Conservation (phyloP, 257 asterid genomes). For the Fraxinus cuspidata region DNA sequence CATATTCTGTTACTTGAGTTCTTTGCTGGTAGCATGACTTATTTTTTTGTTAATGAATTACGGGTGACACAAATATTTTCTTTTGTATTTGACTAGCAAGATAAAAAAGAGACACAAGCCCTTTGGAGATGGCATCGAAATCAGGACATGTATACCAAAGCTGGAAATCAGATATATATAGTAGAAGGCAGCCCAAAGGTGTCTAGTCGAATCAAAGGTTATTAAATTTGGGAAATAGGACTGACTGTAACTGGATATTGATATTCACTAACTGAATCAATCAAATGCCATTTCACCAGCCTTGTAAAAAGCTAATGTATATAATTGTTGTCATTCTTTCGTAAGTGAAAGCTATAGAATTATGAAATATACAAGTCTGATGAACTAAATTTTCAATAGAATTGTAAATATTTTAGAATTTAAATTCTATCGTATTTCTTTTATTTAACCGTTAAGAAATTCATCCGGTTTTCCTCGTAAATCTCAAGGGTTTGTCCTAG, state of each 20-base stretch:
- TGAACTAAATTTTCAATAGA: not conserved
- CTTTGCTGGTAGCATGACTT: not conserved
- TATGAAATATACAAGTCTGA: slow-evolving; percentile 7
- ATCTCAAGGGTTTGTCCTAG: slow-evolving; percentile 18
- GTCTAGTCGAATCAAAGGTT: slow-evolving; percentile 56
- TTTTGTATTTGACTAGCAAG: slow-evolving; percentile 38
- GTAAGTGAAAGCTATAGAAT: slow-evolving; percentile 7
- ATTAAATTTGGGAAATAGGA: slow-evolving; percentile 26
- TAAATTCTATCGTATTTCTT: not conserved
- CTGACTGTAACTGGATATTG: not conserved
- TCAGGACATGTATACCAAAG: slow-evolving; percentile 72
- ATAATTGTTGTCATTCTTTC: not conserved
- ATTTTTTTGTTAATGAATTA: too few species aligned
- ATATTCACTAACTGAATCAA: slow-evolving; percentile 1
- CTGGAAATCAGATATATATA: slow-evolving; percentile 77
- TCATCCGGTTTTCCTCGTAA: slow-evolving; percentile 3
- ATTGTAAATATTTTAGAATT: not conserved
- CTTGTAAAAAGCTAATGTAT: too few species aligned
- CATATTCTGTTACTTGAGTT: not conserved
- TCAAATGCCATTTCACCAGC: not conserved
- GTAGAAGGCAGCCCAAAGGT: slow-evolving; percentile 75
- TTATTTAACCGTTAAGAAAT: not conserved
- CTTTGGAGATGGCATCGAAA: slow-evolving; percentile 97
- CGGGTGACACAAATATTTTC: not conserved
- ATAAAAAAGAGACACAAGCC: slow-evolving; percentile 81